These are phyloP conservation scores for Adansonia madagascariensis DNA, from an alignment of 441 rosid species.

Conservation along the genomic window DNA sequence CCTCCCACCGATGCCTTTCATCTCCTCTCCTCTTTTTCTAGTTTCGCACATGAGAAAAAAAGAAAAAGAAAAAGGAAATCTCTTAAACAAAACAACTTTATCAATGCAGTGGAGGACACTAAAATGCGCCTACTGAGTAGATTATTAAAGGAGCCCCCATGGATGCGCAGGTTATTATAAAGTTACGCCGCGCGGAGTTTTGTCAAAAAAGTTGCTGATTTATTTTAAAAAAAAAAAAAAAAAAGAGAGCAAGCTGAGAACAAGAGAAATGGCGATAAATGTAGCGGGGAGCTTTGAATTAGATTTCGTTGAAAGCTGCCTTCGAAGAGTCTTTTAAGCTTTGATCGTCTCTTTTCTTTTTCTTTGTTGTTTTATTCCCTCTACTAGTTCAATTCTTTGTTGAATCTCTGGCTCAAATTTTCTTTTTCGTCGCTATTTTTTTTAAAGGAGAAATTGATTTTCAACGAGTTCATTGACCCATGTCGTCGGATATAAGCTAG, in stretches of 20 bases:
- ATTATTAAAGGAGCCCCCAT: background rate
- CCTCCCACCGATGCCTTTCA: no score
- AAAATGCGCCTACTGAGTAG: constrained; percentile 41
- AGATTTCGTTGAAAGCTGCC: constrained; percentile 14
- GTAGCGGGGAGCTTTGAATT: background rate
- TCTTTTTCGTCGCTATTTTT: constrained; percentile 8
- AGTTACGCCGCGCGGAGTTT: constrained; percentile 23
- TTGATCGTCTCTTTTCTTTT: background rate
- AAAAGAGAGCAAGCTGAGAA: background rate
- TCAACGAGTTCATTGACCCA: constrained; percentile 45
- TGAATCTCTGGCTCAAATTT: background rate
- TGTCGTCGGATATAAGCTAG: constrained; percentile 95
- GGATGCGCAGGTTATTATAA: constrained; percentile 14
- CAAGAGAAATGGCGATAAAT: constrained; percentile 22
- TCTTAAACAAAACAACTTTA: background rate
- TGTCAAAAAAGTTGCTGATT: constrained; percentile 18
- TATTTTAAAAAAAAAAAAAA: background rate
- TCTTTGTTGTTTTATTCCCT: background rate
- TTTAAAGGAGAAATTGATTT: constrained; percentile 27
- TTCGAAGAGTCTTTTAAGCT: background rate
- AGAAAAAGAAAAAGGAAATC: no score
- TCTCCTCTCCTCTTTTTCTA: background rate
- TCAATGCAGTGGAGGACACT: background rate
- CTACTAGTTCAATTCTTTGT: background rate
- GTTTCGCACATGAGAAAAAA: no score